These are phyloP conservation scores for Dunaliella sp. DNA, from an alignment of 139 green algal species.

Conservation along the genomic window DNA sequence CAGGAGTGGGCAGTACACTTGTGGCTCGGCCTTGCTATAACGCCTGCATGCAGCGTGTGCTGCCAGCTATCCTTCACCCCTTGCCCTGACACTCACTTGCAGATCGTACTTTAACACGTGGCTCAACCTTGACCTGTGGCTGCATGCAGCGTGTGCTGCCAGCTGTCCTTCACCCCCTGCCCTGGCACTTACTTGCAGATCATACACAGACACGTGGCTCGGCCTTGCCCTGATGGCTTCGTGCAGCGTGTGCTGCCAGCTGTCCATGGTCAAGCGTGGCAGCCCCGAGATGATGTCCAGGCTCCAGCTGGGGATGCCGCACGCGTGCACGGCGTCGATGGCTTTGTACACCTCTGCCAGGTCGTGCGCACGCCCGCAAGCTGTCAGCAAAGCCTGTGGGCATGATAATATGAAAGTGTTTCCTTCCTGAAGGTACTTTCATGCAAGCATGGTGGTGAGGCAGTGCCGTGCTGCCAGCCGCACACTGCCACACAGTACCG, in stretches of 20 bases:
- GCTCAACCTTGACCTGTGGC: background rate
- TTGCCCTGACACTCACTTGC: slow-evolving; percentile 66
- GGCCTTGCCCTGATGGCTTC: slow-evolving; percentile 62
- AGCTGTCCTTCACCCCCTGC: too few species aligned
- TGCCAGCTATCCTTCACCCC: too few species aligned
- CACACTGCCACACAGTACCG: too few species aligned
- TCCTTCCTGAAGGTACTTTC: too few species aligned
- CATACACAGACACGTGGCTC: slow-evolving; percentile 90
- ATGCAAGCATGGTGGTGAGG: too few species aligned
- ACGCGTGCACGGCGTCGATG: slow-evolving; percentile 61
- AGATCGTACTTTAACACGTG: slow-evolving; percentile 88
- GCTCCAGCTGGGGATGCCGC: slow-evolving; percentile 74
- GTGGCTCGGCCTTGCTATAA: background rate
- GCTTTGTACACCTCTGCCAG: slow-evolving; percentile 65
- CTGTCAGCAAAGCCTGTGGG: slow-evolving; percentile 62
- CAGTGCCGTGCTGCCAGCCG: too few species aligned
- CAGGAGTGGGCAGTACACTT: too few species aligned
- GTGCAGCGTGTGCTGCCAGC: slow-evolving; percentile 69
- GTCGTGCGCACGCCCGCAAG: slow-evolving; percentile 72
- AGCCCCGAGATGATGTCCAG: slow-evolving; percentile 87
- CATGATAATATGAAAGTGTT: too few species aligned
- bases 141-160: too few species aligned
- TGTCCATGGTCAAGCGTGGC: slow-evolving; percentile 59
- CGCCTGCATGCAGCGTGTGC: background rate
- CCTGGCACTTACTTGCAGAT: slow-evolving; percentile 81